phyloP scores from a whole-genome alignment of 768 basidiomycete genomes.

The Lactifluus piperatus region DNA sequence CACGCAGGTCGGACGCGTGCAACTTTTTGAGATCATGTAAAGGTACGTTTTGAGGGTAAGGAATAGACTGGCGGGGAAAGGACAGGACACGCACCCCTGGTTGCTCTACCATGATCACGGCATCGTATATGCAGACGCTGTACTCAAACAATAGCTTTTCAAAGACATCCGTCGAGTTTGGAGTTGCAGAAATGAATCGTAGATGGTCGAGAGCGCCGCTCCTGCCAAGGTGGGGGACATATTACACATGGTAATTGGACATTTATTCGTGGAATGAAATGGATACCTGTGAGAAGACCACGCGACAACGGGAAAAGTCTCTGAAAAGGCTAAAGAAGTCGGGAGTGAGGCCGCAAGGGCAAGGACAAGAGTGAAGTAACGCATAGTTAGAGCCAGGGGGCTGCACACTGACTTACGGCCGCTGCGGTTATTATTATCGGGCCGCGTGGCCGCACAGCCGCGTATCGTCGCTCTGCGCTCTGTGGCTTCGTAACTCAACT shows the following conservation, averaged over 20 bases:
- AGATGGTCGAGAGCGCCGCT: constrained; percentile 36
- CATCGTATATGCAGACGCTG: constrained; percentile 54
- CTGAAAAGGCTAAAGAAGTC: constrained; percentile 46
- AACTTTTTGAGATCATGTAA: constrained; percentile 36
- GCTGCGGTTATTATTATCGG: too few species aligned
- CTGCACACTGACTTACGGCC: too few species aligned
- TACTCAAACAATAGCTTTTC: constrained; percentile 36
- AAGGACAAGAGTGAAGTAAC: constrained; percentile 34
- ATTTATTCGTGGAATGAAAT: background rate
- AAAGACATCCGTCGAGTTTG: constrained; percentile 27
- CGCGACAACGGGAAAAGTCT: constrained; percentile 55
- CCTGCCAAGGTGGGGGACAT: constrained; percentile 28
- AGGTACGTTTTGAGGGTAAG: background rate
- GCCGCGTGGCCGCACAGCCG: too few species aligned
- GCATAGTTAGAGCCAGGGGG: constrained; percentile 38
- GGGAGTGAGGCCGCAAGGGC: constrained; percentile 38
- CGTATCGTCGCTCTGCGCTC: too few species aligned
- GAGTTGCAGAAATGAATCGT: constrained; percentile 7
- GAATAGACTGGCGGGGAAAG: too few species aligned
- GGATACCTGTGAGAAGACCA: constrained; percentile 65
- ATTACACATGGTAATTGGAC: background rate
- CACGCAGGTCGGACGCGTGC: constrained; percentile 68
- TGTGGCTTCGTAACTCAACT: too few species aligned
- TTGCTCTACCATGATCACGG: constrained; percentile 60
- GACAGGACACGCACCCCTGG: constrained; percentile 46